Percentiles rank a stretch among this genome's conserved stretches.
Conservation (phyloP, 2,329 filamentous ascomycete genomes). For the Tolypocladium cylindrosporum region DNA sequence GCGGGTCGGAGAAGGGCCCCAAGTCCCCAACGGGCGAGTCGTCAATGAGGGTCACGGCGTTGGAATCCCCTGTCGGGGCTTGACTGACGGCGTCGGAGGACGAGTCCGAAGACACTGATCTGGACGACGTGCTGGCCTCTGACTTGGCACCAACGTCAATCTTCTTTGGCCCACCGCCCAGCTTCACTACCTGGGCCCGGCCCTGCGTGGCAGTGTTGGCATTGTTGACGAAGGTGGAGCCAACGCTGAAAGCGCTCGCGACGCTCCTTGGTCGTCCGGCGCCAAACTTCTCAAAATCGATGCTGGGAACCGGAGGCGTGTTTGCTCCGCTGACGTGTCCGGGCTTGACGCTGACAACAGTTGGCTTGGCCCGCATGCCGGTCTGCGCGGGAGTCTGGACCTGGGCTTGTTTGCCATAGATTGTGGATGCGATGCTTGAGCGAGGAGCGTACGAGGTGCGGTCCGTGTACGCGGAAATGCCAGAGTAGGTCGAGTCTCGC, state of each 20-base stretch:
- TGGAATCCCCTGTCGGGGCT: slow-evolving; percentile 26
- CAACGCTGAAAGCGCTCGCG: slow-evolving; percentile 54
- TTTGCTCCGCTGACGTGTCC: slow-evolving; percentile 41
- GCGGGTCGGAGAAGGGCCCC: slow-evolving; percentile 51
- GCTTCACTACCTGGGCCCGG: slow-evolving; percentile 50
- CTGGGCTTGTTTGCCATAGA: slow-evolving; percentile 85
- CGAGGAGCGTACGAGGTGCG: slow-evolving; percentile 53
- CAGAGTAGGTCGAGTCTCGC: slow-evolving; percentile 84
- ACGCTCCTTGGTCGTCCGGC: slow-evolving; percentile 39
- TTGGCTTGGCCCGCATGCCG: slow-evolving; percentile 78
- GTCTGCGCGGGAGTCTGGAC: slow-evolving; percentile 77
- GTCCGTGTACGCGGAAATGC: slow-evolving; percentile 54
- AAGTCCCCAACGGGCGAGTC: slow-evolving; percentile 40
- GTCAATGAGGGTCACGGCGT: slow-evolving; percentile 37
- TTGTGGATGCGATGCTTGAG: slow-evolving; percentile 79
- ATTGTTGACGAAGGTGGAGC: slow-evolving; percentile 58
- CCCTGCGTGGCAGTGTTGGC: slow-evolving; percentile 49
- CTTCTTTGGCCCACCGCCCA: slow-evolving; percentile 42
- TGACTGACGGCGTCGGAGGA: slow-evolving; percentile 8
- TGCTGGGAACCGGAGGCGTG: slow-evolving; percentile 62
- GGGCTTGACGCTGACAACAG: slow-evolving; percentile 85
- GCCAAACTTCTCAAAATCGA: slow-evolving; percentile 55
- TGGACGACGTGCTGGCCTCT: slow-evolving; percentile 19
- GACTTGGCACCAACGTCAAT: slow-evolving; percentile 27
- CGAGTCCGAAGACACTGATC: slow-evolving; percentile 5